phyloP scores from a whole-genome alignment of 164 flowering plant species.

The Piper betle region DNA sequence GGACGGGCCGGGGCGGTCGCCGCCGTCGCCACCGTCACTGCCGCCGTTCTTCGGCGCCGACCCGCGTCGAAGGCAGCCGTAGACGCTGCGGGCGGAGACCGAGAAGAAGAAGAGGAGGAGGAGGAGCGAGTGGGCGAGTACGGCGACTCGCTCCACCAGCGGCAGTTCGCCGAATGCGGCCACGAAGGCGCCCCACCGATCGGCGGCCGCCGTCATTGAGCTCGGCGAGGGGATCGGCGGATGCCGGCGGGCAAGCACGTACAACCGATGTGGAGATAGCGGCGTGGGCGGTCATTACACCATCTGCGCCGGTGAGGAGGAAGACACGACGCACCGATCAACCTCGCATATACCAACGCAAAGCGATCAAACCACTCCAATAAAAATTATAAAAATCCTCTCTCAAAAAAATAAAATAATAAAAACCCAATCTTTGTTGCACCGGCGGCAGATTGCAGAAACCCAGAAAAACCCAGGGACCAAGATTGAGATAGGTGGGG shows the following conservation, averaged over 20 bases:
- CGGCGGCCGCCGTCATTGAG: constrained; percentile 25
- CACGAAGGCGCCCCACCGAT: constrained; percentile 9
- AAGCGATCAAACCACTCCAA: background rate
- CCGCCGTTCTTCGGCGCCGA: constrained; percentile 42
- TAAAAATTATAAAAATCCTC: background rate
- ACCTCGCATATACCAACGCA: too few species aligned
- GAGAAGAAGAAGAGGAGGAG: constrained; percentile 43
- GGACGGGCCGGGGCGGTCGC: constrained; percentile 18
- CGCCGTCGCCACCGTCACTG: constrained; percentile 17
- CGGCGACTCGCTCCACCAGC: constrained; percentile 39
- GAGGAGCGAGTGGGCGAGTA: constrained; percentile 53
- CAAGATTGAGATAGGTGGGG: too few species aligned
- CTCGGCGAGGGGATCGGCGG: constrained; percentile 7
- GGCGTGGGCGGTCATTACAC: constrained; percentile 32
- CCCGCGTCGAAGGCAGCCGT: constrained; percentile 38
- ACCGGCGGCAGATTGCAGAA: constrained; percentile 20
- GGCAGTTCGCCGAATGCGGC: constrained; percentile 37
- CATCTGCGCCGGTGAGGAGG: constrained; percentile 20
- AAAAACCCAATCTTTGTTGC: background rate
- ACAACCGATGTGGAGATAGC: background rate
- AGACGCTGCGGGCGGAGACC: constrained; percentile 44
- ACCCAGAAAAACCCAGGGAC: too few species aligned
- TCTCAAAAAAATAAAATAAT: too few species aligned
- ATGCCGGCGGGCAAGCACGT: constrained; percentile 9
- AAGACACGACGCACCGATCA: too few species aligned